Evolutionary conservation across 2,329 filamentous ascomycete species (phyloP).

Genomic region (Cladosporium sp.): DNA sequence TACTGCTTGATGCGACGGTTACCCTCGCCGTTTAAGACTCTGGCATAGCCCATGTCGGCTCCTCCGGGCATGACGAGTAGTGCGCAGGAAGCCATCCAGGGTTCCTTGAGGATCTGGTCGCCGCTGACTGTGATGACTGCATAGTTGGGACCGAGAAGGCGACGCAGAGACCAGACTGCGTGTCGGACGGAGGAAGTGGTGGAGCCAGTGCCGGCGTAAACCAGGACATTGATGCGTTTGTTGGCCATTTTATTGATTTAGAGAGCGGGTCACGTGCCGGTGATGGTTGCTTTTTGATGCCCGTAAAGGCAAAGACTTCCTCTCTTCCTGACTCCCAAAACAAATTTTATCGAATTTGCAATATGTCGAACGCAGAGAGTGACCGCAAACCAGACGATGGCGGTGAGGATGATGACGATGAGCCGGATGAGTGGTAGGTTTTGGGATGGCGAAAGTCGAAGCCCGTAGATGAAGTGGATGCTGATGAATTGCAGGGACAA

Average conservation of each 20-base stretch:
- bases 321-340: background rate
- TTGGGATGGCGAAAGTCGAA: background rate
- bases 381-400: constrained; percentile 20
- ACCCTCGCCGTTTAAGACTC: constrained; percentile 78
- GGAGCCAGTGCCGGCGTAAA: constrained; percentile 85
- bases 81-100: constrained; percentile 83
- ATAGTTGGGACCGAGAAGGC: constrained; percentile 84
- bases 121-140: constrained; percentile 84
- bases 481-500: constrained; percentile 68
- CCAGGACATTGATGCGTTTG: constrained; percentile 80
- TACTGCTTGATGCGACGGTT: constrained; percentile 82
- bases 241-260: constrained; percentile 50
- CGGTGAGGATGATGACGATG: constrained; percentile 67
- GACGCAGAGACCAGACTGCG: constrained; percentile 79
- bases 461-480: background rate
- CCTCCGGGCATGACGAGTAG: constrained; percentile 90
- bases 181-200: constrained; percentile 87
- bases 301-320: background rate
- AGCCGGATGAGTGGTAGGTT: constrained; percentile 89
- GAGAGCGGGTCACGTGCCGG: constrained; percentile 12
- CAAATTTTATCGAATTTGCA: background rate
- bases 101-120: constrained; percentile 78
- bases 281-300: background rate
- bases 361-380: constrained; percentile 29
- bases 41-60: constrained; percentile 89